Conservation (phyloP, 2,329 filamentous ascomycete species). For the Pseudogymnoascus sp. region DNA sequence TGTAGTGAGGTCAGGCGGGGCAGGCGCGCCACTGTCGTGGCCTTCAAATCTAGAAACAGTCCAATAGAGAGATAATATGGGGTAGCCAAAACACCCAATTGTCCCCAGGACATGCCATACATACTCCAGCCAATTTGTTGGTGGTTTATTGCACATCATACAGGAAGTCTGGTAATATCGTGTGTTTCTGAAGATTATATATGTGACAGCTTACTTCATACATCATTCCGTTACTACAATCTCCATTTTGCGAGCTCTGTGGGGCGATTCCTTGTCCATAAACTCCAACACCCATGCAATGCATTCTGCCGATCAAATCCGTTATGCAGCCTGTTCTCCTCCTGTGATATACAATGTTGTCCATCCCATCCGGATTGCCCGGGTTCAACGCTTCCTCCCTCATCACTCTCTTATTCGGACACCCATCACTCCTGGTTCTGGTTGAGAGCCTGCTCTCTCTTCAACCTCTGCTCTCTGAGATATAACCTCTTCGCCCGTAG, state of each 20-base stretch:
- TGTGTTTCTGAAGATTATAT: neutral
- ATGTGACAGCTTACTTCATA: neutral
- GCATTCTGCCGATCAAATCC: neutral
- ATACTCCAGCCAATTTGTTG: neutral
- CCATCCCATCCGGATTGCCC: neutral
- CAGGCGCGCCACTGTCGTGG: neutral
- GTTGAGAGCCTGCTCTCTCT: conserved; percentile 19
- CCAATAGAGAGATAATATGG: neutral
- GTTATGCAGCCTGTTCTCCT: conserved; percentile 18
- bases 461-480: conserved; percentile 32
- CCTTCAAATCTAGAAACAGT: neutral
- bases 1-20: neutral
- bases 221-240: conserved; percentile 2
- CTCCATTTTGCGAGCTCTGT: neutral
- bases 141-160: neutral
- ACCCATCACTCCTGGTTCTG: neutral
- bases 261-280: conserved; percentile 3
- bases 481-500: conserved; percentile 26
- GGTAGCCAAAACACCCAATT: neutral
- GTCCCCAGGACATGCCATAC: neutral
- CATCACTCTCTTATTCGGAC: neutral
- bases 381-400: conserved; percentile 12
- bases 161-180: neutral
- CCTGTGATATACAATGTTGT: conserved; percentile 14
- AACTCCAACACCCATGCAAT: conserved; percentile 4